A percentile compares a stretch with the other conserved stretches of the same genome.
Evolutionary conservation across 306 rosid genomes (phyloP).

Genomic region (Clitoria ternatea): DNA sequence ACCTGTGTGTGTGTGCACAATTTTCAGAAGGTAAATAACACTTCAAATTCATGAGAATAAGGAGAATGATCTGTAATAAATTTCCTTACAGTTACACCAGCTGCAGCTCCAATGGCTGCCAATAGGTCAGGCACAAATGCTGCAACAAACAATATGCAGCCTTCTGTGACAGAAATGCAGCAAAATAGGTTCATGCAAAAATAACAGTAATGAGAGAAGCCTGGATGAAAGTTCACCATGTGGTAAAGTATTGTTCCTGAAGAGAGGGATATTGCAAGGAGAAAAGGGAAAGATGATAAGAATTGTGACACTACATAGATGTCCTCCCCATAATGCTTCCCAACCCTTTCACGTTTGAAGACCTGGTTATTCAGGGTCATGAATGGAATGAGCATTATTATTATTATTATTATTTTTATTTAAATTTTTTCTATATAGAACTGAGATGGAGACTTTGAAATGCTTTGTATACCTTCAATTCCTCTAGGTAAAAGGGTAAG

Average conservation of each 20-base stretch:
- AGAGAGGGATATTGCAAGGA: slow-evolving; percentile 31
- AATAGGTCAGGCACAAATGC: slow-evolving; percentile 25
- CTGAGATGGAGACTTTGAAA: background rate
- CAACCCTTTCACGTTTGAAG: slow-evolving; percentile 35
- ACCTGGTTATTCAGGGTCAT: slow-evolving; percentile 24
- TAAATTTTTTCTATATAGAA: background rate
- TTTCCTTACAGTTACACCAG: slow-evolving; percentile 33
- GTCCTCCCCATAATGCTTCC: slow-evolving; percentile 35
- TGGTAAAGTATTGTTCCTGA: slow-evolving; percentile 38
- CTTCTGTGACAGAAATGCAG: slow-evolving; percentile 28
- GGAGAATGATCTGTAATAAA: background rate
- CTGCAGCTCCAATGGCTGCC: slow-evolving; percentile 25
- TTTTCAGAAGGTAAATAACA: background rate
- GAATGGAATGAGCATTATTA: background rate
- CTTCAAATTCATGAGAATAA: background rate
- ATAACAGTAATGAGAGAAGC: slow-evolving; percentile 34
- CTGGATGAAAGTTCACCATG: slow-evolving; percentile 36
- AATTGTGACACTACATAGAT: slow-evolving; percentile 36
- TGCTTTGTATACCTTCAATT: slow-evolving; percentile 47
- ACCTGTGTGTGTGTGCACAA: slow-evolving; percentile 22
- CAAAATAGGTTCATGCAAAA: slow-evolving; percentile 36
- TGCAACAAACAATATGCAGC: slow-evolving; percentile 22
- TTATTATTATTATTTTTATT: background rate
- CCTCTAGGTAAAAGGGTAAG: slow-evolving; percentile 67
- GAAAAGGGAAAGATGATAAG: slow-evolving; percentile 37